A percentile compares a stretch with the other conserved stretches of the same genome.
These are phyloP conservation scores for Mucor lusitanicus DNA, from an alignment of 371 early-diverging fungal species.

Conservation along the genomic window DNA sequence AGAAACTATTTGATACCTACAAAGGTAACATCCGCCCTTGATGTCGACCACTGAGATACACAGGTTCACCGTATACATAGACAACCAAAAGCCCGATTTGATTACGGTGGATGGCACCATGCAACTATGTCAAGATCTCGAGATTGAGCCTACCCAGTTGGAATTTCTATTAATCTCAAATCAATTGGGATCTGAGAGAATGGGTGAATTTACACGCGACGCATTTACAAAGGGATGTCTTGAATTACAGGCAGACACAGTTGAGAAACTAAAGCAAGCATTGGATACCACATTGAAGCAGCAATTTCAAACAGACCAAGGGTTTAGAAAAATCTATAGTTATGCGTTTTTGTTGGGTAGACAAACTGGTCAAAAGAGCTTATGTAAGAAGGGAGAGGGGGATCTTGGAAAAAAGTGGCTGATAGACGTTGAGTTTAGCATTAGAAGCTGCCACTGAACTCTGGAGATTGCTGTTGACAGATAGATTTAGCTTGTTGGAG, in stretches of 20 bases:
- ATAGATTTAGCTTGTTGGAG: slow-evolving; percentile 63
- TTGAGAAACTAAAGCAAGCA: slow-evolving; percentile 64
- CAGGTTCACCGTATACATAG: slow-evolving; percentile 23
- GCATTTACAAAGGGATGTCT: slow-evolving; percentile 73
- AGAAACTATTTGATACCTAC: slow-evolving; percentile 67
- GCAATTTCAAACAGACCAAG: slow-evolving; percentile 45
- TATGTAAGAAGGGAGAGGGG: slow-evolving; percentile 60
- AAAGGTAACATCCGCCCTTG: slow-evolving; percentile 49
- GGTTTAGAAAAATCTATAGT: slow-evolving; percentile 75
- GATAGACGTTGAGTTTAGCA: slow-evolving; percentile 34
- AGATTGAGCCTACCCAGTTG: slow-evolving; percentile 77
- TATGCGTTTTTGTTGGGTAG: slow-evolving; percentile 77
- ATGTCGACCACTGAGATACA: not conserved
- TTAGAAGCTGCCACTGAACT: slow-evolving; percentile 77
- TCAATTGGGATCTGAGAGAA: slow-evolving; percentile 70
- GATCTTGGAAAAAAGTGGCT: too few relatives aligned
- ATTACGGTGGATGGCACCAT: slow-evolving; percentile 81
- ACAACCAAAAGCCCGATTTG: slow-evolving; percentile 62
- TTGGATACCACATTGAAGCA: slow-evolving; percentile 54
- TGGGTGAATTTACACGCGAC: slow-evolving; percentile 76
- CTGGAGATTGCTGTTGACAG: slow-evolving; percentile 71
- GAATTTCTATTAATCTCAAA: slow-evolving; percentile 75
- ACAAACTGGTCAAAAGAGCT: slow-evolving; percentile 73
- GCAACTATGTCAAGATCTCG: slow-evolving; percentile 68
- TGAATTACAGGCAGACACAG: slow-evolving; percentile 62